A percentile compares a stretch with the other conserved stretches of the same genome.
Conservation (phyloP, 192 early-diverging fungal species). For the Podila minutissima region DNA sequence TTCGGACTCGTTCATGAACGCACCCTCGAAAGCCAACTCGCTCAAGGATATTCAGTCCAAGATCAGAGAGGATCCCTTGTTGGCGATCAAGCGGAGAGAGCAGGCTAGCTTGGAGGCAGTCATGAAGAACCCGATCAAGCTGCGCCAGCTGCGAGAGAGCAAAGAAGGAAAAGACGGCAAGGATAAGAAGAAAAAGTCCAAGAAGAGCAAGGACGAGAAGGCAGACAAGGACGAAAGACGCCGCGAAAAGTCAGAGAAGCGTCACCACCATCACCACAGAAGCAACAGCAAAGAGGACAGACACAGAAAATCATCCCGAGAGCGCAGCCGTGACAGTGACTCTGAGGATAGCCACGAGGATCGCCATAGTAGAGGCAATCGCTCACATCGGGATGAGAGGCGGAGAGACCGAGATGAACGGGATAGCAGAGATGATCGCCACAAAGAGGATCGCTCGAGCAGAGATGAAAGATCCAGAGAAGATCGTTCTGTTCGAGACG, state of each 20-base stretch:
- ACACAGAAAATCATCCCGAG: slow-evolving; percentile 24
- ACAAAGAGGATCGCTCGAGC: slow-evolving; percentile 8
- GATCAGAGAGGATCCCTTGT: slow-evolving; percentile 90
- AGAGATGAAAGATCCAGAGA: not conserved
- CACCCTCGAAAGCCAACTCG: slow-evolving; percentile 75
- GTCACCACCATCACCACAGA: slow-evolving; percentile 22
- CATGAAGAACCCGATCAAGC: slow-evolving; percentile 74
- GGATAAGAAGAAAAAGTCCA: slow-evolving; percentile 54
- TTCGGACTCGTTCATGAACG: slow-evolving; percentile 29
- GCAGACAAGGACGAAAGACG: slow-evolving; percentile 48
- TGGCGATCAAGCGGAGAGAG: slow-evolving; percentile 89
- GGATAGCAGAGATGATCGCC: not conserved
- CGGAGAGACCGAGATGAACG: slow-evolving; percentile 9
- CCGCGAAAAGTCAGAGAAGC: slow-evolving; percentile 36
- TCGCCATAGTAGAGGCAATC: not conserved
- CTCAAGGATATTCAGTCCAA: slow-evolving; percentile 85
- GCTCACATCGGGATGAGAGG: too few relatives aligned
- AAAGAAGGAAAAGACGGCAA: slow-evolving; percentile 58
- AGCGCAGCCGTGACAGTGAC: slow-evolving; percentile 20
- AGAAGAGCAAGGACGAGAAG: slow-evolving; percentile 44
- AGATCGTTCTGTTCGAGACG: not conserved
- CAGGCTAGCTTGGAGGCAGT: slow-evolving; percentile 81
- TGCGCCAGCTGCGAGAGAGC: slow-evolving; percentile 63
- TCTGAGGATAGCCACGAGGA: slow-evolving; percentile 15
- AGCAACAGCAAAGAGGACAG: slow-evolving; percentile 50